phyloP scores from a whole-genome alignment of 345 rosid genomes.

The Ailanthus altissimus region DNA sequence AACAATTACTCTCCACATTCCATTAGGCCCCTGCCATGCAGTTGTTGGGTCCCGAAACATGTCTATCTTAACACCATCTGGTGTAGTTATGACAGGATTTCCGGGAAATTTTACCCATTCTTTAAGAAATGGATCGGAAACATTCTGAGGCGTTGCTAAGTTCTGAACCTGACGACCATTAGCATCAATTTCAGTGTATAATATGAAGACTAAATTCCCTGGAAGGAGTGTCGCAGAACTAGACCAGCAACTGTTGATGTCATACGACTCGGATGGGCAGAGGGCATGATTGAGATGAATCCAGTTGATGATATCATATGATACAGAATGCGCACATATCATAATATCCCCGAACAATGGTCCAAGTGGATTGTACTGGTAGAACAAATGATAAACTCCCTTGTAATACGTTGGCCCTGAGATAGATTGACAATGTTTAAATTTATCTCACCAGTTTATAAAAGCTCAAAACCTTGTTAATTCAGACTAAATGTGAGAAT shows the following conservation, averaged over 20 bases:
- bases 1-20: slow-evolving; percentile 45
- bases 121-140: slow-evolving; percentile 57
- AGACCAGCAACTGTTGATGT: slow-evolving; percentile 69
- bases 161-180: slow-evolving; percentile 56
- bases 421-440: slow-evolving; percentile 1
- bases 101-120: slow-evolving; percentile 56
- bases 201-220: slow-evolving; percentile 50
- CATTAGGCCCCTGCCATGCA: slow-evolving; percentile 54
- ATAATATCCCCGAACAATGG: slow-evolving; percentile 48
- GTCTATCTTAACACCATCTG: slow-evolving; percentile 34
- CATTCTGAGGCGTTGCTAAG: slow-evolving; percentile 52
- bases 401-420: slow-evolving; percentile 78
- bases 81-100: slow-evolving; percentile 63
- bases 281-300: slow-evolving; percentile 56
- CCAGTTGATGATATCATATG: slow-evolving; percentile 73
- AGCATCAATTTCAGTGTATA: slow-evolving; percentile 58
- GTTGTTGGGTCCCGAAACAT: slow-evolving; percentile 71
- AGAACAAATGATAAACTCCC: slow-evolving; percentile 68
- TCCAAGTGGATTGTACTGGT: slow-evolving; percentile 61
- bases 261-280: slow-evolving; percentile 51
- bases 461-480: neutral
- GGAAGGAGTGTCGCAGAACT: slow-evolving; percentile 68
- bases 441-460: neutral
- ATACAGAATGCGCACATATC: slow-evolving; percentile 73
- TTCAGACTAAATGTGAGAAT: too few relatives aligned